Evolutionary conservation across 305 asterid genomes (phyloP).

Genomic region (Fraxinus paxiana): DNA sequence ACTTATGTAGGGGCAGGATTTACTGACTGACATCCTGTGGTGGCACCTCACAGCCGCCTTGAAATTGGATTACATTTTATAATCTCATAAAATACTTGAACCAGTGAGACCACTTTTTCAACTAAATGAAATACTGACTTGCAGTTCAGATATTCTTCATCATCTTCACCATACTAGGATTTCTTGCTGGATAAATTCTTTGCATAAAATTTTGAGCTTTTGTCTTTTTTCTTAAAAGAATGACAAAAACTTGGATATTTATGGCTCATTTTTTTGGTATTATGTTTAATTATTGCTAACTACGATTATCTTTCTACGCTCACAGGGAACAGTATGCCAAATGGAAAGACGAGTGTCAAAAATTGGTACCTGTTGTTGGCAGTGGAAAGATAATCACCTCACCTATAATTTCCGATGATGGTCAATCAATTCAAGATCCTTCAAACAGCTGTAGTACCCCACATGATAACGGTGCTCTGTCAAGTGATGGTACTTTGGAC

Average conservation of each 20-base stretch:
- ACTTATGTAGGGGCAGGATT: neutral
- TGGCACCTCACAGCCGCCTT: neutral
- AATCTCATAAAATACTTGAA: neutral
- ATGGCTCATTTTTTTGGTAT: neutral
- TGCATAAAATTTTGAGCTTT: neutral
- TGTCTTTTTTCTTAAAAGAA: neutral
- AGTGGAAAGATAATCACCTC: constrained; percentile 72
- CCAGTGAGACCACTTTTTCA: neutral
- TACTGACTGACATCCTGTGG: neutral
- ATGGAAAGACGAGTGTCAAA: constrained; percentile 72
- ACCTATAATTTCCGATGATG: constrained; percentile 60
- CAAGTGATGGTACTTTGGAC: constrained; percentile 37
- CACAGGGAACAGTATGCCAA: constrained; percentile 73
- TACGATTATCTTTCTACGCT: constrained; percentile 20
- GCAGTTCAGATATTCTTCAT: neutral
- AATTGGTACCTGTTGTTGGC: constrained; percentile 67
- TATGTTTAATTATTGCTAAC: constrained; percentile 15
- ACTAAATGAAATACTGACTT: neutral
- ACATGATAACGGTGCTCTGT: constrained; percentile 18
- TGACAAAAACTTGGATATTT: neutral
- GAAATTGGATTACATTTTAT: neutral
- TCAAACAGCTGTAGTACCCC: constrained; percentile 17
- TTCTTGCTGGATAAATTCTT: neutral
- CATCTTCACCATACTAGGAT: neutral
- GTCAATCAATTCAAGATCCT: constrained; percentile 48